These are phyloP conservation scores for Bruguiera hainesii DNA, from an alignment of 441 rosid genomes.

Conservation along the genomic window DNA sequence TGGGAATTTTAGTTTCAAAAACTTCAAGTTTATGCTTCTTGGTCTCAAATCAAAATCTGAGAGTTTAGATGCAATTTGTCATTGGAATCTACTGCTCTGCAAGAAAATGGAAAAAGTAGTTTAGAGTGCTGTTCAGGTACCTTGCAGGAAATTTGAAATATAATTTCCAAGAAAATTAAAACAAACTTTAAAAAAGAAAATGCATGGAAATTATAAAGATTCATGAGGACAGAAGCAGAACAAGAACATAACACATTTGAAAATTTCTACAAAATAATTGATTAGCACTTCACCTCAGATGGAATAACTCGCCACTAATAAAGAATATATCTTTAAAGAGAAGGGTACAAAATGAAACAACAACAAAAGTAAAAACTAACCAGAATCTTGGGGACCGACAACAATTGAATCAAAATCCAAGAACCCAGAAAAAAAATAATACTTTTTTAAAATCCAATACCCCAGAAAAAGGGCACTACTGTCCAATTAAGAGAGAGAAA, in stretches of 20 bases:
- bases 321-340: neutral
- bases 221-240: neutral
- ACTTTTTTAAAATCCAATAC: too few relatives aligned
- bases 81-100: slow-evolving; percentile 21
- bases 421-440: slow-evolving; percentile 9
- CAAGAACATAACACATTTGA: neutral
- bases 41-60: slow-evolving; percentile 16
- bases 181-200: neutral
- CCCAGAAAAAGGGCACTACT: too few relatives aligned
- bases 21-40: slow-evolving; percentile 7
- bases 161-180: neutral
- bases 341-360: neutral
- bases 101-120: slow-evolving; percentile 10
- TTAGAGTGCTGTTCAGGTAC: neutral
- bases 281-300: too few relatives aligned
- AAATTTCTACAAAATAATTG: too few relatives aligned
- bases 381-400: neutral
- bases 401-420: slow-evolving; percentile 9
- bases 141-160: neutral
- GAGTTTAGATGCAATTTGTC: neutral
- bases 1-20: slow-evolving; percentile 6
- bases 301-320: too few relatives aligned
- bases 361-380: slow-evolving; percentile 1
- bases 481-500: neutral
- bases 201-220: neutral